Base-by-base conservation (phyloP, 352 stramenopile species). In the Pythium dissotocum region DNA sequence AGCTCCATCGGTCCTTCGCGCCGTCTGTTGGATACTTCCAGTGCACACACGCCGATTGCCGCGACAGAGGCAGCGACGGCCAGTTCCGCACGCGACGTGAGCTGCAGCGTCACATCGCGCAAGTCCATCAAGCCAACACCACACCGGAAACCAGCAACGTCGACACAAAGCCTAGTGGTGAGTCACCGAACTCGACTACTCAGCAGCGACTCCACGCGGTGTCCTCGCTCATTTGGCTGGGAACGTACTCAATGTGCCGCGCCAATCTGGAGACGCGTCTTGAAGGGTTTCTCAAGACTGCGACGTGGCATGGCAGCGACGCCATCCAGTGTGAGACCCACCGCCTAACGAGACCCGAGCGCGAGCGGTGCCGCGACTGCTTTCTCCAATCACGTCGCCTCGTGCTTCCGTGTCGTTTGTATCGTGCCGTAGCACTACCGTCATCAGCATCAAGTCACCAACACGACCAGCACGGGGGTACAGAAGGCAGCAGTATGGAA, bases 41-140 rank as follows among this genome's bases (percentile, higher is more conserved):
- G 4, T 90, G 82, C 40, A 65, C 48, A 38, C 74, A 60, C 32
- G 14, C 28, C 5, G 69, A 71, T 0, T 90, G 82, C n/a, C 18
- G 46, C 21, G 46, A 53, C 24, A 64, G 77, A 24, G 68, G 76
- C 36, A 61, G 78, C 32, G 63, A 63, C 0, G 33, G 73, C 1
- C 69, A 87, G 61, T 85, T 90, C 33, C 76, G 72, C 7, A 80
- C 76, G 14, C 78, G 73, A 2, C 72, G 69, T 60, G 79, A 89
- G 38, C 55, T 89, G 46, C 55, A 65, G 35, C 52, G 32, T 8
- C 69, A 71, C 33, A 2, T 42, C 55, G 24, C n/a, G 6, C 35
- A 66, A 10, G 38, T 24, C 6, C 69, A 75, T 28, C 24, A 38
- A 10, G 5, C 30, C 18, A 40, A 21, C 8, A 30, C 6, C 21